These are phyloP conservation scores for Cercophora scortea DNA, from an alignment of 495 filamentous ascomycete species.

Conservation along the genomic window DNA sequence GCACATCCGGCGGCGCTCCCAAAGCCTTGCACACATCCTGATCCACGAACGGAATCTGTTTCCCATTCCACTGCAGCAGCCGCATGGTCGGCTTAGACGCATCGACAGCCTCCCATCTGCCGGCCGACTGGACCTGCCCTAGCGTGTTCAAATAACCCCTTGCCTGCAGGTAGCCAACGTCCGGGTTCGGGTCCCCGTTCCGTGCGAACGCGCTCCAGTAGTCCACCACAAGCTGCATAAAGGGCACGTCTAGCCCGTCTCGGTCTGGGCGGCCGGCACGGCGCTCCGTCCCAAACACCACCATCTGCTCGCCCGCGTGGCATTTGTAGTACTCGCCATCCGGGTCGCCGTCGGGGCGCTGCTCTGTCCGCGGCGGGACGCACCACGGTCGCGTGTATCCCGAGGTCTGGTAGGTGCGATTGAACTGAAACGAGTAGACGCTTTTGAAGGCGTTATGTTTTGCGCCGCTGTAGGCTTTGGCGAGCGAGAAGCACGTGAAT, in stretches of 20 bases:
- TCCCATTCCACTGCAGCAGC: constrained; percentile 23
- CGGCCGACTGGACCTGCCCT: constrained; percentile 10
- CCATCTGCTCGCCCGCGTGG: constrained; percentile 41
- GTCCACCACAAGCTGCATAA: constrained; percentile 18
- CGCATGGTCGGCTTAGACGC: constrained; percentile 9
- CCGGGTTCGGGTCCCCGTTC: constrained; percentile 19
- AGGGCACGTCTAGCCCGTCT: constrained; percentile 19
- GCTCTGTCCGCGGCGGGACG: constrained; percentile 18
- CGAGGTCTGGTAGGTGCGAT: constrained; percentile 35
- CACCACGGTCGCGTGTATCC: constrained; percentile 33
- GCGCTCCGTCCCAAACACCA: constrained; percentile 27
- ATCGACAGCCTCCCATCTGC: constrained; percentile 16
- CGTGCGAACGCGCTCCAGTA: constrained; percentile 21
- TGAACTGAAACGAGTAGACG: constrained; percentile 32
- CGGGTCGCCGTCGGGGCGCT: constrained; percentile 28
- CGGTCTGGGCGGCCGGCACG: constrained; percentile 16
- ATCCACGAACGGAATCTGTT: constrained; percentile 14
- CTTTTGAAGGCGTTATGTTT: constrained; percentile 19
- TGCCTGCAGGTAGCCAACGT: constrained; percentile 6
- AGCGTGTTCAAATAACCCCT: constrained; percentile 14
- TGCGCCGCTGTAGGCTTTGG: constrained; percentile 25
- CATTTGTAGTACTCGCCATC: constrained; percentile 36
- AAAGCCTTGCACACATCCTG: constrained; percentile 14
- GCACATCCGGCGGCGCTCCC: constrained; percentile 10
- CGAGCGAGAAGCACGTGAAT: constrained; percentile 31